phyloP scores from a whole-genome alignment of 345 rosid species.

The Hirschfeldia incana region DNA sequence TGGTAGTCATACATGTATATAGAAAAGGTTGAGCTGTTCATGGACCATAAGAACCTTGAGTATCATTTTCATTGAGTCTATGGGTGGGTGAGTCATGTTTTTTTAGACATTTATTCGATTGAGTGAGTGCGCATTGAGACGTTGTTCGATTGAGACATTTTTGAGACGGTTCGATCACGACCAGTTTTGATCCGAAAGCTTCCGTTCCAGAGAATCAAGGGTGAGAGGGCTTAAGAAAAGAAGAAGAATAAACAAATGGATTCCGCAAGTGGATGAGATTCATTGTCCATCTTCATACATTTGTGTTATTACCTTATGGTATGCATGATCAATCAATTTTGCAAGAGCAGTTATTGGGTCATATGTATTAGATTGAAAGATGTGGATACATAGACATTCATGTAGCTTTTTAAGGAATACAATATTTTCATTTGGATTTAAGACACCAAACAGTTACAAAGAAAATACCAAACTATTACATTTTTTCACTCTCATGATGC shows the following conservation, averaged over 20 bases:
- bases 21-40: too few relatives aligned
- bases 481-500: not conserved
- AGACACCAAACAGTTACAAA: not conserved
- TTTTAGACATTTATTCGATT: too few relatives aligned
- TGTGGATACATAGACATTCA: conserved; percentile 25
- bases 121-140: too few relatives aligned
- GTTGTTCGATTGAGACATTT: too few relatives aligned
- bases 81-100: too few relatives aligned
- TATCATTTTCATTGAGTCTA: too few relatives aligned
- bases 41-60: too few relatives aligned
- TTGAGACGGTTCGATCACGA: too few relatives aligned
- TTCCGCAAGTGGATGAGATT: not conserved
- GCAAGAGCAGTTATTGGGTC: conserved; percentile 7
- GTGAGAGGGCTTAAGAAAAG: not conserved
- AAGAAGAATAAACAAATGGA: not conserved
- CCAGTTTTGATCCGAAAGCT: not conserved
- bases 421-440: not conserved
- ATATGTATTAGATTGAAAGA: conserved; percentile 24
- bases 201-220: not conserved
- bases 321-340: conserved; percentile 27
- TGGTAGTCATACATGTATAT: too few relatives aligned
- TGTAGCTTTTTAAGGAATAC: conserved; percentile 1
- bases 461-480: conserved; percentile 20
- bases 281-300: not conserved
- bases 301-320: not conserved